Conservation (phyloP, 495 filamentous ascomycete genomes). For the Penicillium salamii region DNA sequence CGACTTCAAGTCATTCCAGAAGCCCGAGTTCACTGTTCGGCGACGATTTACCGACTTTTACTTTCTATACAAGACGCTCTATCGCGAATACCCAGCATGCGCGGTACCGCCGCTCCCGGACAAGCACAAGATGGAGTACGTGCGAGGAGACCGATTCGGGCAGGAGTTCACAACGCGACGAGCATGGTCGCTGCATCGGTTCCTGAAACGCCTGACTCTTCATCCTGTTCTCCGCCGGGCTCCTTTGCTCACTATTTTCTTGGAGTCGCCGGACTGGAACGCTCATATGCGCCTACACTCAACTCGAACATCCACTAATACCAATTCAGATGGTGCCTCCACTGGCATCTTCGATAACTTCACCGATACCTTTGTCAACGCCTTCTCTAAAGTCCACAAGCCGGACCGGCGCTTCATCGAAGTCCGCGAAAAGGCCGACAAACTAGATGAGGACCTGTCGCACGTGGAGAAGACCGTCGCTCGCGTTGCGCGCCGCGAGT, state of each 20-base stretch:
- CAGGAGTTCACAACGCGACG: constrained; percentile 88
- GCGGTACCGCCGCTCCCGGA: constrained; percentile 94
- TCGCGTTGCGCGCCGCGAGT: constrained; percentile 82
- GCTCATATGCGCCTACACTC: constrained; percentile 81
- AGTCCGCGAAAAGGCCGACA: constrained; percentile 88
- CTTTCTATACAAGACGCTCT: constrained; percentile 89
- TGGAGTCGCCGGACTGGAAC: constrained; percentile 95
- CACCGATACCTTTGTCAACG: constrained; percentile 95
- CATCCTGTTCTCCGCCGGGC: constrained; percentile 89
- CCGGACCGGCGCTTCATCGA: constrained; percentile 93
- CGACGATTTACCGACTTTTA: constrained; percentile 96
- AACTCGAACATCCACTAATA: constrained; percentile 53
- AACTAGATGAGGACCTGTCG: constrained; percentile 88
- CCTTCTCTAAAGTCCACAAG: constrained; percentile 94
- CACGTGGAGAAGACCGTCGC: constrained; percentile 93
- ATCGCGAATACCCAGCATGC: constrained; percentile 80
- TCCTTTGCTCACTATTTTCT: constrained; percentile 76
- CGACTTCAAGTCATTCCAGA: constrained; percentile 88
- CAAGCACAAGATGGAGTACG: constrained; percentile 98
- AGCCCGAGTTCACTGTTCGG: constrained; percentile 69
- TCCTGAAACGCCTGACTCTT: constrained; percentile 79
- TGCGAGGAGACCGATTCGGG: constrained; percentile 92
- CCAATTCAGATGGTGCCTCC: constrained; percentile 49
- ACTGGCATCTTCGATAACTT: constrained; percentile 86
- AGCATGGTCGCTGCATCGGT: constrained; percentile 87